Conservation (phyloP, 139 green algal species). For the Chlorokybus atmophyticus region DNA sequence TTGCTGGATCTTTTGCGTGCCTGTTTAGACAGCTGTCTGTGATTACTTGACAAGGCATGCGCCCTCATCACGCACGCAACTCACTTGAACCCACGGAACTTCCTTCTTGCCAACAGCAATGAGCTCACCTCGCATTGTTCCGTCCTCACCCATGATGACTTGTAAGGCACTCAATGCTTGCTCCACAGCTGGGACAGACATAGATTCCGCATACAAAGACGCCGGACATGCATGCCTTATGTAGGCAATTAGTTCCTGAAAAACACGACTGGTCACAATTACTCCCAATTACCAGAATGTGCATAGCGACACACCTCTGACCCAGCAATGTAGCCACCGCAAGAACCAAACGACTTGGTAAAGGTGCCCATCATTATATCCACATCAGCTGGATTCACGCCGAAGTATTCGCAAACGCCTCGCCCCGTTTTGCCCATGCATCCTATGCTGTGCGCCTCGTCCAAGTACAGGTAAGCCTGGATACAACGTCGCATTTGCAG, state of each 20-base stretch:
- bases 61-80: no score
- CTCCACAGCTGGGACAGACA: constrained; percentile 60
- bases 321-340: constrained; percentile 63
- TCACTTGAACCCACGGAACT: no score
- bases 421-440: constrained; percentile 65
- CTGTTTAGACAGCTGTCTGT: no score
- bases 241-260: constrained; percentile 53
- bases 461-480: constrained; percentile 89
- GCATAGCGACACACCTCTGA: constrained; percentile 15
- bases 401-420: constrained; percentile 73
- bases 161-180: constrained; percentile 59
- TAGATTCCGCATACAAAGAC: constrained; percentile 69
- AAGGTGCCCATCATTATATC: constrained; percentile 99
- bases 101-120: no score
- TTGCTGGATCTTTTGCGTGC: constrained; percentile 59
- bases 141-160: constrained; percentile 55
- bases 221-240: constrained; percentile 52
- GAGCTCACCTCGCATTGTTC: constrained; percentile 32
- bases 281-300: no score
- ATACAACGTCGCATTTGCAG: not conserved
- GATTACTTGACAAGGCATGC: no score
- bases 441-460: constrained; percentile 97
- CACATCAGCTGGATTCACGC: constrained; percentile 72
- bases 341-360: constrained; percentile 96
- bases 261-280: not conserved